phyloP scores from a whole-genome alignment of 805 yeast genomes.

The Ogataea angusta region DNA sequence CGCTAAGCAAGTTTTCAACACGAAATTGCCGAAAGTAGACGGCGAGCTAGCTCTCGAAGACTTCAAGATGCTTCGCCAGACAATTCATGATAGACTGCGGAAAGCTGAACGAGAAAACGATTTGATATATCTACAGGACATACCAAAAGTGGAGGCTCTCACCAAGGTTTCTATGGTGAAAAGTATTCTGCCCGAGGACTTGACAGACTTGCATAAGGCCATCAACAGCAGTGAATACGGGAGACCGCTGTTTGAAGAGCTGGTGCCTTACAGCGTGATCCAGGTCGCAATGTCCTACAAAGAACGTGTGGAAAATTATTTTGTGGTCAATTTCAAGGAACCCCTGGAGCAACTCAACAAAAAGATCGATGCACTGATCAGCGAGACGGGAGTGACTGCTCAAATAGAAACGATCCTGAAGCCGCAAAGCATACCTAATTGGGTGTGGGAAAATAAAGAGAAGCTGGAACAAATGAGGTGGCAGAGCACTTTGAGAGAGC shows the following conservation, averaged over 20 bases:
- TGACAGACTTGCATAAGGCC: constrained; percentile 37
- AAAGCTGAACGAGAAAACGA: constrained; percentile 78
- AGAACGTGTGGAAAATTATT: constrained; percentile 58
- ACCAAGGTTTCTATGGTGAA: constrained; percentile 56
- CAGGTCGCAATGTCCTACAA: constrained; percentile 65
- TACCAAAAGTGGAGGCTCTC: constrained; percentile 46
- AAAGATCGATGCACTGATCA: constrained; percentile 41
- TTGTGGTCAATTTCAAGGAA: constrained; percentile 39
- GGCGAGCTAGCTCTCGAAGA: constrained; percentile 47
- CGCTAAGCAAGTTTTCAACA: constrained; percentile 40
- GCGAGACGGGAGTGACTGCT: constrained; percentile 55
- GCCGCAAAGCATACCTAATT: constrained; percentile 56
- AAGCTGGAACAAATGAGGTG: constrained; percentile 57
- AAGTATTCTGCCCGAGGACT: constrained; percentile 31
- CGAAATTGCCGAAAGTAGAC: constrained; percentile 42
- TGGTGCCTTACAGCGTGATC: constrained; percentile 65
- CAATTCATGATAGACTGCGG: constrained; percentile 43
- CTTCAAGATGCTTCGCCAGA: constrained; percentile 44
- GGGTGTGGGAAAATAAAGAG: constrained; percentile 53
- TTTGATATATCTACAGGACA: constrained; percentile 64
- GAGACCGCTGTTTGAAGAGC: constrained; percentile 46
- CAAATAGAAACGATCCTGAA: constrained; percentile 57
- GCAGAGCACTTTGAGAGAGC: constrained; percentile 35
- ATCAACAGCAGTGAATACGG: constrained; percentile 22
- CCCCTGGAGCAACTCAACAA: constrained; percentile 50